Evolutionary conservation across 1,284 basidiomycete genomes (phyloP).

Genomic region (Trichosporon faecale): DNA sequence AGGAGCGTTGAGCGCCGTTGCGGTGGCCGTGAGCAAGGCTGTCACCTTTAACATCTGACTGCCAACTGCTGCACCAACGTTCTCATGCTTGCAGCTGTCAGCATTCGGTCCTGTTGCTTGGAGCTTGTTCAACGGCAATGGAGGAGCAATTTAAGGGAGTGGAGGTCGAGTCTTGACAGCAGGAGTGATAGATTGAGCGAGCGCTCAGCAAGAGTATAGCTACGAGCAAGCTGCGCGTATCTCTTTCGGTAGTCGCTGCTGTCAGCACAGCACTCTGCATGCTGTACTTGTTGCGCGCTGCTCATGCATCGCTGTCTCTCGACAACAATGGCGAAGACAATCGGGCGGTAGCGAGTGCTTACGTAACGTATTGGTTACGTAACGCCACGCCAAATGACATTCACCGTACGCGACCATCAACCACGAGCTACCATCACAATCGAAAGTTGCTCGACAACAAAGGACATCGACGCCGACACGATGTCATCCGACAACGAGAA

Average conservation of each 20-base stretch:
- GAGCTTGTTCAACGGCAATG: too few relatives aligned
- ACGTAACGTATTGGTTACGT: background rate
- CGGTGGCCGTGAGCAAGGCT: too few relatives aligned
- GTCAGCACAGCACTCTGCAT: background rate
- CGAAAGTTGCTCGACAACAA: conserved; percentile 3
- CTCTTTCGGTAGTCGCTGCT: background rate
- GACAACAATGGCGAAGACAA: background rate
- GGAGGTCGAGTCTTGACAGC: background rate
- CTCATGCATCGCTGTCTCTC: background rate
- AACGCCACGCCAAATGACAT: background rate
- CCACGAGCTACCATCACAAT: background rate
- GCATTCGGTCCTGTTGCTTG: too few relatives aligned
- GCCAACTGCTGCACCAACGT: too few relatives aligned
- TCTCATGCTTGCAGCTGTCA: too few relatives aligned
- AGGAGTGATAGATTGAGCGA: too few relatives aligned
- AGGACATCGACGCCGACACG: conserved; percentile 1
- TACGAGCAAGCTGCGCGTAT: background rate
- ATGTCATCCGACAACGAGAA: conserved; percentile 41
- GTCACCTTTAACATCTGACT: too few relatives aligned
- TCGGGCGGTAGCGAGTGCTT: background rate
- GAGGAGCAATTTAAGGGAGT: background rate
- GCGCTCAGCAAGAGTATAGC: too few relatives aligned
- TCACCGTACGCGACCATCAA: background rate
- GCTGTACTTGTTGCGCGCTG: background rate
- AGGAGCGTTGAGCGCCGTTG: too few relatives aligned